A percentile compares a stretch with the other conserved stretches of the same genome.
phyloP scores from a whole-genome alignment of 2,329 filamentous ascomycete species.

The Aspergillus eucalypticola region DNA sequence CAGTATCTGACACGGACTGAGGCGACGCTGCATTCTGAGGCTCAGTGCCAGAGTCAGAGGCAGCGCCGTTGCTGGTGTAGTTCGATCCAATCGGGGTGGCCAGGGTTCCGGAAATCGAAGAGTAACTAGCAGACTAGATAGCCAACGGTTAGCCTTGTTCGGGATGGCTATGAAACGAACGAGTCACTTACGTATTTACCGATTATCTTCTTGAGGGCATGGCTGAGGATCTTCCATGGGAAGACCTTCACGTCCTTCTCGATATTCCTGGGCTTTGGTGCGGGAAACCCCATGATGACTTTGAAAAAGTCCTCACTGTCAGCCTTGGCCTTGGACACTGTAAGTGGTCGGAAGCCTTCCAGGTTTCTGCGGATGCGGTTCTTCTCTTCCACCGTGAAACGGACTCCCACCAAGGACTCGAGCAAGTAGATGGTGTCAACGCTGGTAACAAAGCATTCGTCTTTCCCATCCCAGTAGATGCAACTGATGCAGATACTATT shows the following conservation, averaged over 20 bases:
- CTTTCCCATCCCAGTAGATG: conserved; percentile 93
- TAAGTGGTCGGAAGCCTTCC: conserved; percentile 88
- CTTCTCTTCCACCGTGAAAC: conserved; percentile 97
- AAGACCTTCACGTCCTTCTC: conserved; percentile 99
- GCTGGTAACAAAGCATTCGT: conserved; percentile 89
- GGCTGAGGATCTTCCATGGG: conserved; percentile 85
- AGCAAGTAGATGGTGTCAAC: conserved; percentile 96
- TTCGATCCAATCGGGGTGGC: conserved; percentile 41
- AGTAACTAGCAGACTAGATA: conserved; percentile 64
- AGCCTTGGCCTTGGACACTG: conserved; percentile 86
- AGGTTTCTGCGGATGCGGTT: conserved; percentile 95
- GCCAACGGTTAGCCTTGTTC: conserved; percentile 20
- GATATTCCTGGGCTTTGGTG: conserved; percentile 93
- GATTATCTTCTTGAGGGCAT: conserved; percentile 96
- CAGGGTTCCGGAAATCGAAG: conserved; percentile 59
- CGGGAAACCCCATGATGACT: conserved; percentile 95
- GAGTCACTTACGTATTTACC: conserved; percentile 76
- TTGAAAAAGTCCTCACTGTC: conserved; percentile 99
- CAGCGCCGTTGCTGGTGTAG: conserved; percentile 43
- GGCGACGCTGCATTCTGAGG: conserved; percentile 51
- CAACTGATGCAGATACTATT: conserved; percentile 95
- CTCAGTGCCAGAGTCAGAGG: conserved; percentile 52
- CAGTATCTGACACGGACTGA: conserved; percentile 50
- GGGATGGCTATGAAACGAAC: no score
- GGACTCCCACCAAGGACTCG: conserved; percentile 80